These are phyloP conservation scores for Chalaropsis thielavioides DNA, from an alignment of 2,329 filamentous ascomycete species.

Conservation along the genomic window DNA sequence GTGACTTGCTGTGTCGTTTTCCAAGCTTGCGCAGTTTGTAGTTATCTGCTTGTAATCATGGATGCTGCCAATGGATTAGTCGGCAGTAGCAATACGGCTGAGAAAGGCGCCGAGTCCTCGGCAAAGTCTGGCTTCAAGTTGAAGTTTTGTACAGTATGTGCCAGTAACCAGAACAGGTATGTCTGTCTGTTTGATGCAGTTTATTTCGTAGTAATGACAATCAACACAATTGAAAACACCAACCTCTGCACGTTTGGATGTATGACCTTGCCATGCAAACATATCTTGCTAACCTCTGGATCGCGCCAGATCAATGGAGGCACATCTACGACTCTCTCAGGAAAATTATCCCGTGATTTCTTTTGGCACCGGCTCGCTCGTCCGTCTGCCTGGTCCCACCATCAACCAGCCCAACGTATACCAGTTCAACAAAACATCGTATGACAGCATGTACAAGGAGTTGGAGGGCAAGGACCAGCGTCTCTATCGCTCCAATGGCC, in stretches of 20 bases:
- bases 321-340: slow-evolving; percentile 80
- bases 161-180: slow-evolving; percentile 92
- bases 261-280: background rate
- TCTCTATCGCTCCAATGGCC: slow-evolving; percentile 80
- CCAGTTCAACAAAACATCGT: slow-evolving; percentile 93
- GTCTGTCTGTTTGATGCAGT: slow-evolving; percentile 21
- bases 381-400: slow-evolving; percentile 79
- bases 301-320: slow-evolving; percentile 76
- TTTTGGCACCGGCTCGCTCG: slow-evolving; percentile 89
- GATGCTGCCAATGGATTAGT: slow-evolving; percentile 1
- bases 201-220: slow-evolving; percentile 3
- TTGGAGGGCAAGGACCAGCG: slow-evolving; percentile 71
- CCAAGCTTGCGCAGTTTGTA: slow-evolving; percentile 16
- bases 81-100: slow-evolving; percentile 20
- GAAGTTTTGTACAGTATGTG: slow-evolving; percentile 97
- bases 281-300: slow-evolving; percentile 1
- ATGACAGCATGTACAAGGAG: slow-evolving; percentile 87
- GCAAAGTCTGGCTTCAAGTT: slow-evolving; percentile 53
- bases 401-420: slow-evolving; percentile 95
- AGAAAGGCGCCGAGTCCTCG: slow-evolving; percentile 31
- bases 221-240: slow-evolving; percentile 2
- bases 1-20: slow-evolving; percentile 12
- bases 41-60: slow-evolving; percentile 6
- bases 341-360: slow-evolving; percentile 91
- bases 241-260: slow-evolving; percentile 21